phyloP scores from a whole-genome alignment of 1,284 basidiomycete genomes.

The Inonotus hispidus region DNA sequence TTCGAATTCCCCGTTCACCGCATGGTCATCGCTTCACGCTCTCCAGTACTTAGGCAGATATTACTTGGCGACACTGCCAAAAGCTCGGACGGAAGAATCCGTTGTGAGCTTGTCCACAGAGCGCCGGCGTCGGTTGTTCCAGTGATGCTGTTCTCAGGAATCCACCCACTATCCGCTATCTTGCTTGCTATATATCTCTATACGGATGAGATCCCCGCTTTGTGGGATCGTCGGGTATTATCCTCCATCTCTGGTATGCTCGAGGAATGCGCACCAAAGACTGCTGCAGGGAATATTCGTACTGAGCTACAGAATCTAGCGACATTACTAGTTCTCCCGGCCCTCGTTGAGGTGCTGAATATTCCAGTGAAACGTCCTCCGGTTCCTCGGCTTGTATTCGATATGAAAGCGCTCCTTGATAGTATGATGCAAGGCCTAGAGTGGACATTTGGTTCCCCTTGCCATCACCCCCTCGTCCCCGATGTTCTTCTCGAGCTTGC shows the following conservation, averaged over 20 bases:
- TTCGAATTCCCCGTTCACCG: constrained; percentile 61
- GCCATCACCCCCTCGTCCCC: constrained; percentile 32
- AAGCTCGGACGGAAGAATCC: neutral
- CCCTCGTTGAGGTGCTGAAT: constrained; percentile 49
- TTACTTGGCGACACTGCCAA: constrained; percentile 31
- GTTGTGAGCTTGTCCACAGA: constrained; percentile 18
- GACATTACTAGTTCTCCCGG: constrained; percentile 46
- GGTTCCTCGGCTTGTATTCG: constrained; percentile 38
- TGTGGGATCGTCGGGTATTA: constrained; percentile 82
- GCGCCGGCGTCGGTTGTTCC: constrained; percentile 13
- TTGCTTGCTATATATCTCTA: constrained; percentile 86
- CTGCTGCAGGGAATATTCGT: constrained; percentile 46
- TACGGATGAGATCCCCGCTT: constrained; percentile 73
- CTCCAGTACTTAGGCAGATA: constrained; percentile 41
- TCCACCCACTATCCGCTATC: constrained; percentile 63
- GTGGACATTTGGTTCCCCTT: constrained; percentile 11
- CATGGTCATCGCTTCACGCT: constrained; percentile 60
- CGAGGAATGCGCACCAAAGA: constrained; percentile 27
- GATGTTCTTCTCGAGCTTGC: constrained; percentile 77
- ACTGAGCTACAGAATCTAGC: constrained; percentile 56
- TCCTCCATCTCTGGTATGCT: constrained; percentile 41
- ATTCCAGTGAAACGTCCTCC: constrained; percentile 47
- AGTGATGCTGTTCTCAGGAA: constrained; percentile 42
- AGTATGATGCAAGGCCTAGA: constrained; percentile 24
- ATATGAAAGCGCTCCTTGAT: constrained; percentile 46